These are phyloP conservation scores for Mariannaea sp. DNA, from an alignment of 2,329 filamentous ascomycete genomes.

Conservation along the genomic window DNA sequence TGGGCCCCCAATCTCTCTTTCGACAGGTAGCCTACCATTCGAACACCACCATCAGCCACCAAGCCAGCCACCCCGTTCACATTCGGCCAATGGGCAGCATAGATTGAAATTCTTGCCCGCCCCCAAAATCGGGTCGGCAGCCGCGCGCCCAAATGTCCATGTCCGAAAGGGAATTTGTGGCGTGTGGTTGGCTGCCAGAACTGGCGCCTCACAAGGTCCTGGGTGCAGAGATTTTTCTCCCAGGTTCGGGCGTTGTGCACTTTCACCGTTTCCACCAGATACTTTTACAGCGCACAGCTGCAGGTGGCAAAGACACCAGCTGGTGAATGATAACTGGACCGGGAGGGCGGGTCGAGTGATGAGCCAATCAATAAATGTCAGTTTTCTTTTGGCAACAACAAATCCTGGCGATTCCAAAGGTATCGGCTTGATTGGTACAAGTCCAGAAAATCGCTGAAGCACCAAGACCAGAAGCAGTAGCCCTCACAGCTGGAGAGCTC, in stretches of 20 bases:
- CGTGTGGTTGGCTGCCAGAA: not conserved
- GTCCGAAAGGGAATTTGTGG: slow-evolving; percentile 1
- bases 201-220: not conserved
- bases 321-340: not conserved
- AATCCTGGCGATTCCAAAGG: slow-evolving; percentile 1
- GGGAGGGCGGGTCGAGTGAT: not conserved
- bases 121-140: not conserved
- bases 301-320: slow-evolving; percentile 9
- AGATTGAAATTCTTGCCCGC: not conserved
- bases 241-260: no score
- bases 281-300: slow-evolving; percentile 7
- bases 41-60: not conserved
- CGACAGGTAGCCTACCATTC: no score
- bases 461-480: slow-evolving; percentile 7
- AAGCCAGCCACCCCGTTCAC: slow-evolving; percentile 4
- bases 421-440: slow-evolving; percentile 6
- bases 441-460: slow-evolving; percentile 4
- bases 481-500: no score
- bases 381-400: not conserved
- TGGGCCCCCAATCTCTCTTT: not conserved
- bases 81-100: not conserved
- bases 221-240: not conserved
- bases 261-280: not conserved
- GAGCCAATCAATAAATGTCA: no score
- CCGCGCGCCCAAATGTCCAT: not conserved